Conservation (phyloP, 2,329 filamentous ascomycete genomes). For the Fusarium sulawesiense region DNA sequence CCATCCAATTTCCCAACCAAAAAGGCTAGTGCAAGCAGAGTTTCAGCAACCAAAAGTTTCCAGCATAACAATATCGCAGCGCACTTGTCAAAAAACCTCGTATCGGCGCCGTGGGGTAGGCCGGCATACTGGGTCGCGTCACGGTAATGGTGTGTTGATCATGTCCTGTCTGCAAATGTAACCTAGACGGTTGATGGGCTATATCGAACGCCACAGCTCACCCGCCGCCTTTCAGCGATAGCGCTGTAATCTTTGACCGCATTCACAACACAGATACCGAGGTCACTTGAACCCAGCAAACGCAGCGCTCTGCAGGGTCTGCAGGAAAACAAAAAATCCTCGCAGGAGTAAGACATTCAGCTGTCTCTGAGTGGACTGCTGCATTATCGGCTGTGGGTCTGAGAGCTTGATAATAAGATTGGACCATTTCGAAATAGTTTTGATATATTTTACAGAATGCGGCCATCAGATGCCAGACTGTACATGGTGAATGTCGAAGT, state of each 20-base stretch:
- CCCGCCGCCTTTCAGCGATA: constrained; percentile 10
- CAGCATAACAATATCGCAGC: constrained; percentile 8
- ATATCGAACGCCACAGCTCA: constrained; percentile 33
- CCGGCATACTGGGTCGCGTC: constrained; percentile 32
- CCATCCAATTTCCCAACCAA: constrained; percentile 13
- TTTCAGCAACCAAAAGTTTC: constrained; percentile 14
- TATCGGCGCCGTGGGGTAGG: constrained; percentile 28
- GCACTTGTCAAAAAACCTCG: constrained; percentile 31
- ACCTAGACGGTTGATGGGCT: constrained; percentile 28
- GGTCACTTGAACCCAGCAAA: constrained; percentile 21
- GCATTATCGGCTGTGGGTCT: constrained; percentile 23
- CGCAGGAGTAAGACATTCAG: constrained; percentile 23
- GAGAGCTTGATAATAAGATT: constrained; percentile 30
- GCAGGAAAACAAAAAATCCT: constrained; percentile 23
- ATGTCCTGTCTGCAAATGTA: constrained; percentile 27
- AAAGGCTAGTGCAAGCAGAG: constrained; percentile 24
- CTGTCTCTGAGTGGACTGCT: constrained; percentile 19
- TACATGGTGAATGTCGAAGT: constrained; percentile 43
- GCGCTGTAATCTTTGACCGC: constrained; percentile 25
- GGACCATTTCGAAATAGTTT: constrained; percentile 35
- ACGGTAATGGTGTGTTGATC: constrained; percentile 27
- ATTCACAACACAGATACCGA: constrained; percentile 6
- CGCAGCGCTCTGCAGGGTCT: constrained; percentile 22
- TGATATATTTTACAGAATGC: constrained; percentile 48
- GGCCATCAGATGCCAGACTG: constrained; percentile 42